Evolutionary conservation across 2,329 filamentous ascomycete genomes (phyloP).

Genomic region (Sporothrix brunneoviolacea): DNA sequence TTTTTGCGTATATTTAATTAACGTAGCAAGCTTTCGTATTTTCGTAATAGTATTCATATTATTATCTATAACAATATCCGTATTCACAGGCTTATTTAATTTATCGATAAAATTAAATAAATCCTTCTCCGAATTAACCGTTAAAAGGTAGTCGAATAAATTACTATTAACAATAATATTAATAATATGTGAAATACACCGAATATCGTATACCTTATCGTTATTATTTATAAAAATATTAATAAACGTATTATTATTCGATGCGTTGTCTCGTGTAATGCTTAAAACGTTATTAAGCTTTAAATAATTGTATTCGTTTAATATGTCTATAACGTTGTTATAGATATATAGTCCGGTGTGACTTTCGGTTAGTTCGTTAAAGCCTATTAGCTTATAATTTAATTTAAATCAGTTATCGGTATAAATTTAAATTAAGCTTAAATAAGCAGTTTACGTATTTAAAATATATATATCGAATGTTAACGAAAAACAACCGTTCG

Average conservation of each 20-base stretch:
- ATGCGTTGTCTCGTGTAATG: background rate
- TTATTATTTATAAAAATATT: background rate
- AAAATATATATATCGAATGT: background rate
- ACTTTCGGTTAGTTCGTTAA: constrained; percentile 1
- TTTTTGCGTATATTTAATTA: constrained; percentile 1
- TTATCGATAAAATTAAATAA: constrained; percentile 1
- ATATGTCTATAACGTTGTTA: background rate
- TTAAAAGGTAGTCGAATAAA: background rate
- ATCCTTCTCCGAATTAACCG: background rate
- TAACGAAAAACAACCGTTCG: background rate
- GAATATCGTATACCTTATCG: background rate
- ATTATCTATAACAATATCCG: background rate
- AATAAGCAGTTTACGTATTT: background rate
- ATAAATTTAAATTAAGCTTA: background rate
- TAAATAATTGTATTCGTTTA: background rate
- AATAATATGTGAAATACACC: background rate
- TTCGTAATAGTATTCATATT: background rate
- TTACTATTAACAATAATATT: background rate
- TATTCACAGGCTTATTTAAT: background rate
- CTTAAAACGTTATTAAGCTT: background rate
- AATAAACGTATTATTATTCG: background rate
- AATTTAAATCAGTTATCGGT: background rate
- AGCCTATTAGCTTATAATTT: constrained; percentile 2
- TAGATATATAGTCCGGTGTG: background rate
- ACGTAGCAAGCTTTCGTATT: background rate